Conservation (phyloP, 2,329 filamentous ascomycete genomes). For the Gnomoniopsis smithogilvyi region DNA sequence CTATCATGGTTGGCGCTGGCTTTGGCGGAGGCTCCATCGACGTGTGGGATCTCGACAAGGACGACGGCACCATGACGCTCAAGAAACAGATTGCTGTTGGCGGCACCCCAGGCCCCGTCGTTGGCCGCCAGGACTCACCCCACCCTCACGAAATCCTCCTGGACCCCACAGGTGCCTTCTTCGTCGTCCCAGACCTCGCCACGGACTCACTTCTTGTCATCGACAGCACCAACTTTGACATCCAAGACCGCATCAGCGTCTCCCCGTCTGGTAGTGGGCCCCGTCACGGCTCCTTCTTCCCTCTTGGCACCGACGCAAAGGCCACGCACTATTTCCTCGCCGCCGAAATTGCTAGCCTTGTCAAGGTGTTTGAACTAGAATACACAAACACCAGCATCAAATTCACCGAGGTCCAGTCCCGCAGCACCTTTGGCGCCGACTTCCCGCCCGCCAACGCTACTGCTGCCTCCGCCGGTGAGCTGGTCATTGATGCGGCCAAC, state of each 20-base stretch:
- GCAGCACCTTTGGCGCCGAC: conserved; percentile 38
- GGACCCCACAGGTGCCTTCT: conserved; percentile 47
- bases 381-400: conserved; percentile 34
- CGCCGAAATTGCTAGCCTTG: conserved; percentile 43
- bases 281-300: conserved; percentile 48
- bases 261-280: conserved; percentile 41
- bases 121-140: conserved; percentile 24
- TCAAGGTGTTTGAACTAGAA: conserved; percentile 39
- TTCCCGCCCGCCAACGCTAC: conserved; percentile 32
- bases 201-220: conserved; percentile 45
- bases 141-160: conserved; percentile 47
- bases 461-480: conserved; percentile 42
- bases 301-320: conserved; percentile 23
- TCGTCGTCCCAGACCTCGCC: conserved; percentile 47
- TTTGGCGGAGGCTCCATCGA: conserved; percentile 12
- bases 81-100: conserved; percentile 21
- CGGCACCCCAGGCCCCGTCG: conserved; percentile 22
- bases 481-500: conserved; percentile 39
- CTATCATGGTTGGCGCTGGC: conserved; percentile 34
- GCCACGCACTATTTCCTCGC: conserved; percentile 45
- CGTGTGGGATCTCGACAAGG: conserved; percentile 14
- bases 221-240: conserved; percentile 38
- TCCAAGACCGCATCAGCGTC: conserved; percentile 33
- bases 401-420: conserved; percentile 33
- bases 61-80: conserved; percentile 11